Evolutionary conservation across 2,329 filamentous ascomycete genomes (phyloP), one percentile per base, ranked within the genome.

Genomic region (Alternaria consortialis): DNA sequence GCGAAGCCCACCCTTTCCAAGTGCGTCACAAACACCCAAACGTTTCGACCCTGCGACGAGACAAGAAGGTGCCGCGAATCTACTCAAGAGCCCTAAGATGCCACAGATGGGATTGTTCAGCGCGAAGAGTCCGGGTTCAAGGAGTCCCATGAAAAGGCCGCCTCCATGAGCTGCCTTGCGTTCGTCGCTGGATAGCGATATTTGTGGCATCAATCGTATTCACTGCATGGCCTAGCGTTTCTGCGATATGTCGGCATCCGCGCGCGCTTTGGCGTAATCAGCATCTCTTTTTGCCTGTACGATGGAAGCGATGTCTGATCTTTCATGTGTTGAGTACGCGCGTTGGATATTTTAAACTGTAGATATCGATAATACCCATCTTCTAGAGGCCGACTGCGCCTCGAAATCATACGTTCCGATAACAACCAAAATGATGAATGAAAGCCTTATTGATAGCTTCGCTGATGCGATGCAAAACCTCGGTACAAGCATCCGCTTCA

Each of bases 31-130:
- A 15, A 67, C 62, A 17, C 59, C 69, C 3, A 65, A 58, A 50
- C 32, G 47, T 5, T 59, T 58, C 13, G 54, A 62, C 13, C 23
- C 34, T 5, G 51, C 58, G 2, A 17, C 43, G 8, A 55, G 64
- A 13, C 69, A 68, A 53, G 64, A 63, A 20, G 65, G 65, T 44
- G 55, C 58, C 9, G 23, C 62, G 23, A 58, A 53, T 17, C 23
- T 60, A 6, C 27, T 67, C 13, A 70, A 57, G 43, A 70, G 68
- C 42, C 64, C 69, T 1, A 66, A 66, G 46, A 39, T 72, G 62
- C 75, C 76, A 20, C 67, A 70, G 12, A 27, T 77, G 6, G 76
- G 75, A 4, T 54, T 70, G 34, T 78, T 77, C 50, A 72, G 68
- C 54, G 72, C 74, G 3, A 71, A 64, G 20, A 72, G 69, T 42